Evolutionary conservation across 768 basidiomycete species (phyloP), one percentile per base, ranked within the genome.

Genomic region (Podaxis sp.): DNA sequence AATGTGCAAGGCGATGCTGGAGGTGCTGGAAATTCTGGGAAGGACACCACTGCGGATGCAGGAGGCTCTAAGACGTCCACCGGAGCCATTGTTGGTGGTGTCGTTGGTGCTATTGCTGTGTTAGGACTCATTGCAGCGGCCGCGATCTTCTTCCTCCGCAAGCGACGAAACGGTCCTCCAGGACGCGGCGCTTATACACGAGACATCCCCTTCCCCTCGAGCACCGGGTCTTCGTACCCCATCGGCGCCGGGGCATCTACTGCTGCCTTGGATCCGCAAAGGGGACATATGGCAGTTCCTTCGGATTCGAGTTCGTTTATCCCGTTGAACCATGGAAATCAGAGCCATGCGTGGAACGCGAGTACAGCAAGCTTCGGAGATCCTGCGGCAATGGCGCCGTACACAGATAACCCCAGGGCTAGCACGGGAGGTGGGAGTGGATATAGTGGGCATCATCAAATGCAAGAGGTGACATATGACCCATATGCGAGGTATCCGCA

Each of bases 231-330:
- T 68, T 42, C 68, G 62, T 64, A 67, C 65, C 51, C 67, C 73
- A 30, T 58, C 2, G 28, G 46, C 53, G 56, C 40, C 5, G 28
- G 28, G 30, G 40, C 22, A 24, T 46, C 17, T n/a, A 56, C 39
- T 12, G 44, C 86, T 40, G 39, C 36, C 38, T 38, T 57, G 33
- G 54, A 56, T 6, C 28, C 42, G 11, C 24, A 17, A 24, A 63
- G 61, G 38, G 61, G 61, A 26, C 61, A 63, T 63, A 57, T 44
- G 1, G 40, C 40, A 24, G 36, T 4, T 0, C 61, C 54, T 5
- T 87, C 87, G 65, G 84, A 88, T 75, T 85, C 87, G 68, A 87
- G 86, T 65, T 83, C 88, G 39, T 90, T 91, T 69, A 77, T 88
- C 57, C 89, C 90, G n/a, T 72, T 92, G 68, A 83, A 84, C 66